Percentiles rank a stretch among this genome's conserved stretches.
Conservation (phyloP, 805 yeast genomes). For the Saturnispora quitensis region DNA sequence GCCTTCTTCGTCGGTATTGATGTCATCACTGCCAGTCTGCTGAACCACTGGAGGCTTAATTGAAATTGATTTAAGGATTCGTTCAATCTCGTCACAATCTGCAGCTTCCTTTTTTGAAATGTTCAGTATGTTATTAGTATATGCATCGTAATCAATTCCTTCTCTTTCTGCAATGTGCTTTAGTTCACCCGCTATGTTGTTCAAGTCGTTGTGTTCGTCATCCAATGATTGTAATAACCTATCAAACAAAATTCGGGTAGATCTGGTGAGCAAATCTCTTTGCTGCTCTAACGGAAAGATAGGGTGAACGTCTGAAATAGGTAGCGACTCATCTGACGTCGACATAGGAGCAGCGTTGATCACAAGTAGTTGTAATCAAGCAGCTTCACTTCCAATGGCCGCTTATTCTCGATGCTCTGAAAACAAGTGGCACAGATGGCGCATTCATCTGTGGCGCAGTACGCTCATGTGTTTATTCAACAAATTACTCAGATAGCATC, state of each 20-base stretch:
- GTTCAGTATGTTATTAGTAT: background rate
- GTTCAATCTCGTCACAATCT: background rate
- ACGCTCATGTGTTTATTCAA: background rate
- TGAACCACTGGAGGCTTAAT: background rate
- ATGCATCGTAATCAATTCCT: background rate
- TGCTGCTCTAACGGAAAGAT: background rate
- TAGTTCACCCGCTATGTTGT: conserved; percentile 8
- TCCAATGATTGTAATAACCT: conserved; percentile 22
- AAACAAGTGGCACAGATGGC: background rate
- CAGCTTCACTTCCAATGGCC: background rate
- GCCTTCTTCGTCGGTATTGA: background rate
- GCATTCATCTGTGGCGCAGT: background rate
- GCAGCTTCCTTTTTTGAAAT: background rate
- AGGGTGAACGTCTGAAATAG: background rate
- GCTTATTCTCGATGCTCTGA: background rate
- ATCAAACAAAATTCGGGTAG: conserved; percentile 19
- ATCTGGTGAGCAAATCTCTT: background rate
- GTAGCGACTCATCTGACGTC: background rate
- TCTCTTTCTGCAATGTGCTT: conserved; percentile 2
- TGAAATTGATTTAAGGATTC: background rate
- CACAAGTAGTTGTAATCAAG: background rate
- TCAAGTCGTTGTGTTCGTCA: conserved; percentile 23
- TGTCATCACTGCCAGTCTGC: background rate
- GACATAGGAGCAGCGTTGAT: background rate
- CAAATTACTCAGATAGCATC: background rate